Conservation (phyloP, 108 stramenopile species). For the Cyclotella sp. region DNA sequence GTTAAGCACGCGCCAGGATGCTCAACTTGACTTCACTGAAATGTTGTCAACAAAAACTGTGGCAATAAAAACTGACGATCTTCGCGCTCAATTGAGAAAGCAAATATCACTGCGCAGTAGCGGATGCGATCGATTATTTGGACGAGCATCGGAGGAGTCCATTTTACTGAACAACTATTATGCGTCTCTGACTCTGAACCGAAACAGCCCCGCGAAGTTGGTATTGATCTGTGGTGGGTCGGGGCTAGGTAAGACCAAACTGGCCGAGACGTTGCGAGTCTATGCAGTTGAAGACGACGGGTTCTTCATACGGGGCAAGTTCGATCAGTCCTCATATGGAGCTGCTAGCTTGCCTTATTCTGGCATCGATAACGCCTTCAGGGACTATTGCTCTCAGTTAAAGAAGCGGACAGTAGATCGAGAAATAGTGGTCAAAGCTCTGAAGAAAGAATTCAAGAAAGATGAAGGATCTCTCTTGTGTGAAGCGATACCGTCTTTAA, state of each 20-base stretch:
- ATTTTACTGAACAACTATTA: conserved; percentile 18
- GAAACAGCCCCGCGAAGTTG: conserved; percentile 4
- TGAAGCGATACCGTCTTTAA: conserved; percentile 11
- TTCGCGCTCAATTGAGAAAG: background rate
- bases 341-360: conserved; percentile 11
- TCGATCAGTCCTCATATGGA: conserved; percentile 15
- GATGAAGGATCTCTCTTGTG: conserved; percentile 6
- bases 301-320: conserved; percentile 23
- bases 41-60: too few species aligned
- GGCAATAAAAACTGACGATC: too few species aligned
- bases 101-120: background rate
- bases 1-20: too few species aligned
- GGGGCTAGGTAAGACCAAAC: conserved; percentile 18
- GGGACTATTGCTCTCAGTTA: conserved; percentile 9
- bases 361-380: conserved; percentile 13
- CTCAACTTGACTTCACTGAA: too few species aligned
- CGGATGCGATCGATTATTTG: background rate
- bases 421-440: background rate
- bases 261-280: conserved; percentile 5
- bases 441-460: background rate
- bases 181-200: conserved; percentile 10
- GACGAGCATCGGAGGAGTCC: conserved; percentile 19
- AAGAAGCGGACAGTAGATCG: conserved; percentile 1
- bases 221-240: conserved; percentile 13
- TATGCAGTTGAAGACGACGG: conserved; percentile 21